Evolutionary conservation across 169 alveolate species (phyloP).

Genomic region (Sarcocystis neurona): DNA sequence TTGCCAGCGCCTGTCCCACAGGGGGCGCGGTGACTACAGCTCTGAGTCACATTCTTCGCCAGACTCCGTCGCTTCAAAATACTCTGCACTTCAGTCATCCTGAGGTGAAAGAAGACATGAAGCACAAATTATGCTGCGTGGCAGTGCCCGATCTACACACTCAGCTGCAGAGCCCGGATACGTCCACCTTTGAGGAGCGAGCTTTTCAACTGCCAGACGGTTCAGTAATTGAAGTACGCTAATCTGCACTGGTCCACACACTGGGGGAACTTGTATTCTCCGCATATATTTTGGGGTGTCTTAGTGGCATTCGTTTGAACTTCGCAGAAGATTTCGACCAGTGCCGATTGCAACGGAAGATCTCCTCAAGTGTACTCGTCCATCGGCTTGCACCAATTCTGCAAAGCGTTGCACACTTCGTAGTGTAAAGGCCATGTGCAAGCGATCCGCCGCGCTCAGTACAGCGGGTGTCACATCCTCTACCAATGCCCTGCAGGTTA

Average conservation of each 20-base stretch:
- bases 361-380: too few species aligned
- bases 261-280: too few species aligned
- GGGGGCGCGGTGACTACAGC: neutral
- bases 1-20: neutral
- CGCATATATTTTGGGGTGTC: too few species aligned
- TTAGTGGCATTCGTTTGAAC: too few species aligned
- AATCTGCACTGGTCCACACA: neutral
- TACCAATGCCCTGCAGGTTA: constrained; percentile 16
- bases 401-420: too few species aligned
- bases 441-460: too few species aligned
- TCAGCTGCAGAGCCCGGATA: neutral
- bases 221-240: neutral
- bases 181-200: neutral
- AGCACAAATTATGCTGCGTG: neutral
- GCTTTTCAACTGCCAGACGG: constrained; percentile 19
- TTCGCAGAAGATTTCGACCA: too few species aligned
- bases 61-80: neutral
- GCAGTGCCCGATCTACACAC: neutral
- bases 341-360: too few species aligned
- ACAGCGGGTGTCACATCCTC: too few species aligned
- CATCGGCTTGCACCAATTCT: too few species aligned
- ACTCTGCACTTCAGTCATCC: neutral
- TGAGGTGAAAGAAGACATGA: neutral
- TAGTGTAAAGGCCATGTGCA: too few species aligned
- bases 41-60: neutral